Percentiles rank a stretch among this genome's conserved stretches.
These are phyloP conservation scores for Neospermospora avenae DNA, from an alignment of 2,329 filamentous ascomycete species.

Conservation along the genomic window DNA sequence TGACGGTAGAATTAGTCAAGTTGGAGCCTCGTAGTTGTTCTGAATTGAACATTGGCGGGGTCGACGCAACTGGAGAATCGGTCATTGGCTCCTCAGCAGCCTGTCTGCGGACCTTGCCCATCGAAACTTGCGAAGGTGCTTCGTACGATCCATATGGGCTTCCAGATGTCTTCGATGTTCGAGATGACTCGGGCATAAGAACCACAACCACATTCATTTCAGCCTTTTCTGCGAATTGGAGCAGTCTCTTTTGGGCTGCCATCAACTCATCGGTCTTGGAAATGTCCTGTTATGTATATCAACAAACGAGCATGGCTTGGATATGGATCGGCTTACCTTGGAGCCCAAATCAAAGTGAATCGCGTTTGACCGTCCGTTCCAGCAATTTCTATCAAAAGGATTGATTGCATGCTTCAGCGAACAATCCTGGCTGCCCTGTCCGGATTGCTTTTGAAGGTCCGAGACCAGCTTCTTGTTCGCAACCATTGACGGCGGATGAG, in stretches of 20 bases:
- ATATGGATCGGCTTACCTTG: constrained; percentile 23
- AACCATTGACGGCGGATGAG: constrained; percentile 41
- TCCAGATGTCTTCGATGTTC: constrained; percentile 18
- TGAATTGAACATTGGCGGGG: constrained; percentile 5
- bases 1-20: constrained; percentile 20
- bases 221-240: constrained; percentile 26
- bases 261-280: constrained; percentile 22
- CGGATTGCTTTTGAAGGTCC: constrained; percentile 31
- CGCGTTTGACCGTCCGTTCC: constrained; percentile 35
- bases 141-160: constrained; percentile 33
- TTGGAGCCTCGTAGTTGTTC: constrained; percentile 18
- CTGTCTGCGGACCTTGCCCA: constrained; percentile 23
- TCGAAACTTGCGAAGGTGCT: constrained; percentile 19
- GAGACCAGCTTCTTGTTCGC: constrained; percentile 33
- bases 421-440: constrained; percentile 24
- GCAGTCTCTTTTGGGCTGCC: constrained; percentile 25
- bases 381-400: constrained; percentile 32
- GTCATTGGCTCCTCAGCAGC: constrained; percentile 31
- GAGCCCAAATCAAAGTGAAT: constrained; percentile 28
- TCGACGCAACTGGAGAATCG: constrained; percentile 14
- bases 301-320: not conserved
- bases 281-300: constrained; percentile 11
- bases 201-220: constrained; percentile 32
- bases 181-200: constrained; percentile 30
- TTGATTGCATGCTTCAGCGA: constrained; percentile 31